Evolutionary conservation across 768 basidiomycete genomes (phyloP), one percentile per base, ranked within the genome.

Genomic region (Clitopilus hobsonii): DNA sequence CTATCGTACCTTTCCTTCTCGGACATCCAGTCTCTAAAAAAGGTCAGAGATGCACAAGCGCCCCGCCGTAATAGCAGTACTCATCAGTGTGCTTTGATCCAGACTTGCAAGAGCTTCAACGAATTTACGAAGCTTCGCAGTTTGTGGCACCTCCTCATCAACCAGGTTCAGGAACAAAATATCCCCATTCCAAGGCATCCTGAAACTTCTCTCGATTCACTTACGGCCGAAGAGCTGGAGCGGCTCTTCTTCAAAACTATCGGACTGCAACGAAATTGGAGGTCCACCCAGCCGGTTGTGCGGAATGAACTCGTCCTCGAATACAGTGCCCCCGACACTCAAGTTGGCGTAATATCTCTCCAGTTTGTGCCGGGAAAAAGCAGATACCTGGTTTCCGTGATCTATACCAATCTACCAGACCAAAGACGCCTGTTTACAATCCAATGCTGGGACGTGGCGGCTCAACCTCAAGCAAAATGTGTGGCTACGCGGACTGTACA

Each of bases 371-470:
- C 79, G 0, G 72, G 68, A 0, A 59, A 68, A n/a, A 69, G 66
- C 3, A 67, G 67, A 28, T 80, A 75, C 67, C 62, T 87, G 6
- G 60, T 87, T 22, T 81, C 81, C 0, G 64, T 83, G 26, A 70
- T 69, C 0, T 30, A 60, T 54, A 69, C 58, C 59, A 36, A 36
- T n/a, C 22, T 3, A 4, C 41, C 41, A 18, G 61, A 56, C 11
- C 27, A 30, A 1, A 54, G 54, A 1, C 61, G 63, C 0, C 64
- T 67, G 16, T 76, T 72, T 25, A 66, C 66, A 22, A 54, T 86
- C 24, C 80, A 82, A 32, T 83, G 83, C 59, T 87, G 86, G 86
- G 81, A 86, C 58, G 45, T 84, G 7, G 49, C 63, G 0, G 8
- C 54, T 5, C 18, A 45, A 10, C 52, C 61, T 2, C 56, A 65